Conservation (phyloP, 2,329 filamentous ascomycete species). For the Magnaporthiopsis rhizophila region DNA sequence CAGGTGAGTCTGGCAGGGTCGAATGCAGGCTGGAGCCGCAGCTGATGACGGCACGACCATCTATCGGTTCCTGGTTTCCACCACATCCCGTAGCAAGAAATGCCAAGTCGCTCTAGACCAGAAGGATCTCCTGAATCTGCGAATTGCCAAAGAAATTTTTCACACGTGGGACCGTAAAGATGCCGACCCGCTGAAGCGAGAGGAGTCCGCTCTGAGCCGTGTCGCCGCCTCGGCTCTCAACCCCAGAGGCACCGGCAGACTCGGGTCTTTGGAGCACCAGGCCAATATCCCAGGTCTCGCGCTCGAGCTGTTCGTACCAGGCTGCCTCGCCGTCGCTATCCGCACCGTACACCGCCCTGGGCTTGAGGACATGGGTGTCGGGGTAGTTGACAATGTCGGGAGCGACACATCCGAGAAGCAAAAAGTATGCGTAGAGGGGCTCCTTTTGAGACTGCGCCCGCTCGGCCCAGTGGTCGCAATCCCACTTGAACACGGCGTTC, state of each 20-base stretch:
- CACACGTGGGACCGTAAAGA: conserved; percentile 1
- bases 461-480: conserved; percentile 7
- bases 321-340: not conserved
- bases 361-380: not conserved
- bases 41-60: not conserved
- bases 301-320: not conserved
- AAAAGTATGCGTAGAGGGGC: conserved; percentile 7
- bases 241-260: not conserved
- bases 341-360: not conserved
- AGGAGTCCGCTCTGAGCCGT: not conserved
- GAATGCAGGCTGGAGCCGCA: not conserved
- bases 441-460: not conserved
- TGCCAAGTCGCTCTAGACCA: not conserved
- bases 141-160: conserved; percentile 3
- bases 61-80: not conserved
- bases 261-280: not conserved
- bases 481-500: conserved; percentile 7
- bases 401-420: conserved; percentile 4
- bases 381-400: not conserved
- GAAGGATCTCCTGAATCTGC: not conserved
- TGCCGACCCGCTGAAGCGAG: conserved; percentile 2
- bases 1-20: not conserved
- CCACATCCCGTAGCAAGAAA: too few species aligned
- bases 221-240: not conserved
- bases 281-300: not conserved